Evolutionary conservation across 1,284 basidiomycete species (phyloP).

Genomic region (Pseudozyma tsukubaensis): DNA sequence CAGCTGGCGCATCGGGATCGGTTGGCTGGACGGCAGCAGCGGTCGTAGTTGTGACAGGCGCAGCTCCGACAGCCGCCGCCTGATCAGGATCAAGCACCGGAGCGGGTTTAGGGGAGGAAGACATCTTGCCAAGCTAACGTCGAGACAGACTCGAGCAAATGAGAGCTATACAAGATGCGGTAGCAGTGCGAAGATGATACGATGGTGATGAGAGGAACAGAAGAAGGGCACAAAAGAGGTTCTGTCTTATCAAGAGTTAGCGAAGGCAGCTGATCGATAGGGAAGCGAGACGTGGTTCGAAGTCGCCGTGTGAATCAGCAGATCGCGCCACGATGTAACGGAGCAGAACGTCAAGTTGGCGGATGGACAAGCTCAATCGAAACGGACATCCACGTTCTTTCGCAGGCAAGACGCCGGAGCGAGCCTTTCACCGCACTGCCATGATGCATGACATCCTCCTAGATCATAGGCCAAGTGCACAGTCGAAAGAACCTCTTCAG

Average conservation of each 20-base stretch:
- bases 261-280: not conserved
- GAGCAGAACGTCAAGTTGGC: too few species aligned
- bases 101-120: constrained; percentile 18
- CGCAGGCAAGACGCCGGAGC: too few species aligned
- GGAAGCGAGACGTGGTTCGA: not conserved
- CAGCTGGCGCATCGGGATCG: constrained; percentile 18
- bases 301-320: constrained; percentile 5
- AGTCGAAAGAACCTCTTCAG: too few species aligned
- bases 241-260: not conserved
- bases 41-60: constrained; percentile 4
- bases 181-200: not conserved
- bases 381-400: too few species aligned
- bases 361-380: too few species aligned
- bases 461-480: too few species aligned
- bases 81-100: constrained; percentile 48
- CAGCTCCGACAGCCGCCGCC: constrained; percentile 29
- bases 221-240: not conserved
- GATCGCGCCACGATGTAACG: constrained; percentile 1
- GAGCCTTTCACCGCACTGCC: too few species aligned
- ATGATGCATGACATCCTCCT: too few species aligned
- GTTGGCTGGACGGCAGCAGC: constrained; percentile 23
- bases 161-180: not conserved
- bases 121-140: constrained; percentile 15
- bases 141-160: constrained; percentile 1
- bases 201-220: not conserved